phyloP scores from a whole-genome alignment of 1,284 basidiomycete species.

The Cutaneotrichosporon cutaneum region DNA sequence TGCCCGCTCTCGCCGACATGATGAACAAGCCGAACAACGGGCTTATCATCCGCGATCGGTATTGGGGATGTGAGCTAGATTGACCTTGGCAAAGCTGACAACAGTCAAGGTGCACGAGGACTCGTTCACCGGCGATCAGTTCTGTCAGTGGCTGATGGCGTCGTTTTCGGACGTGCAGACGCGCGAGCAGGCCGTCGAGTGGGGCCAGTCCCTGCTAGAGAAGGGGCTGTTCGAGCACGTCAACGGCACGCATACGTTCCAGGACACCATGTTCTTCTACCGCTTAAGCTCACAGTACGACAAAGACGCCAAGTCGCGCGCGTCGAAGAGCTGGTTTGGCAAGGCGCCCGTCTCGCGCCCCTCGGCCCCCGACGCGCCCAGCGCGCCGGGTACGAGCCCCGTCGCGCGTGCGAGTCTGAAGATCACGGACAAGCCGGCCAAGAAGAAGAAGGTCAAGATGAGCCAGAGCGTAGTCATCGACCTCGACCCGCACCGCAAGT shows the following conservation, averaged over 20 bases:
- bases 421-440: conserved; percentile 41
- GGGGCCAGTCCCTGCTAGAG: conserved; percentile 70
- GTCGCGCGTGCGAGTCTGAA: conserved; percentile 10
- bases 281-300: conserved; percentile 71
- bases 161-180: conserved; percentile 81
- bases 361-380: not conserved
- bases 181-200: conserved; percentile 72
- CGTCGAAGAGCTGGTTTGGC: conserved; percentile 41
- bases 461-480: conserved; percentile 86
- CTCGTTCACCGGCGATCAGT: conserved; percentile 80
- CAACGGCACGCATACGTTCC: conserved; percentile 70
- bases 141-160: conserved; percentile 80
- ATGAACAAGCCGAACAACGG: conserved; percentile 50
- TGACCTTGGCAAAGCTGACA: not conserved
- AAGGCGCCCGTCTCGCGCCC: conserved; percentile 17
- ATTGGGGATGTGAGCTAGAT: conserved; percentile 49
- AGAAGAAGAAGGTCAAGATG: conserved; percentile 67
- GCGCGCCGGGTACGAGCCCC: conserved; percentile 16
- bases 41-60: conserved; percentile 46
- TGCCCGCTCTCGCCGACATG: conserved; percentile 43
- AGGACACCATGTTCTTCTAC: conserved; percentile 82
- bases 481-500: conserved; percentile 74
- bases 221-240: conserved; percentile 80
- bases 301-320: conserved; percentile 25
- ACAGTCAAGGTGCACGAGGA: conserved; percentile 53